phyloP scores from a whole-genome alignment of 768 basidiomycete genomes.

The Leccinum subtestaceum region DNA sequence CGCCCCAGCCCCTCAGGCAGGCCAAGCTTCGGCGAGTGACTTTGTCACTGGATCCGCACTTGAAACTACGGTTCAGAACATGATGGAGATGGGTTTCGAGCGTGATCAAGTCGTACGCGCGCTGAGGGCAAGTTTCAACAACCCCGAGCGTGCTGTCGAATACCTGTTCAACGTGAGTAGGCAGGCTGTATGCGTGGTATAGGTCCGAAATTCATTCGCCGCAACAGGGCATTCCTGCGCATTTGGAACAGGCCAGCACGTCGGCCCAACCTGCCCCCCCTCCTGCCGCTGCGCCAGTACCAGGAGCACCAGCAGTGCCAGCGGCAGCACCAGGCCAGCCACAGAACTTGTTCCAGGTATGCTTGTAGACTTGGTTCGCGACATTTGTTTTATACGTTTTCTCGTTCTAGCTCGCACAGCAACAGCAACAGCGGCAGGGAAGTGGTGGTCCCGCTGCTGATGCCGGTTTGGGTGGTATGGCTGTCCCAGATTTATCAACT shows the following conservation, averaged over 20 bases:
- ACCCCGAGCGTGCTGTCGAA: slow-evolving; percentile 97
- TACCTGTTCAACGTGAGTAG: slow-evolving; percentile 85
- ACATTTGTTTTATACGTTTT: background rate
- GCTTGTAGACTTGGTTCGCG: slow-evolving; percentile 13
- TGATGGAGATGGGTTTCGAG: slow-evolving; percentile 94
- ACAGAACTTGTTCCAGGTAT: slow-evolving; percentile 86
- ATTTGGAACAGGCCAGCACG: slow-evolving; percentile 39
- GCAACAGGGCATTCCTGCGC: slow-evolving; percentile 72
- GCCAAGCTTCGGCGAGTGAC: slow-evolving; percentile 42
- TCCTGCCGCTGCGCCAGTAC: slow-evolving; percentile 39
- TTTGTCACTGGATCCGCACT: slow-evolving; percentile 79
- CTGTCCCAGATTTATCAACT: slow-evolving; percentile 45
- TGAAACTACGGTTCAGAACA: slow-evolving; percentile 73
- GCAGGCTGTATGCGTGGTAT: background rate
- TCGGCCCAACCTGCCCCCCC: slow-evolving; percentile 36
- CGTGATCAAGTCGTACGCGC: slow-evolving; percentile 82
- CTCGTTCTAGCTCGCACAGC: slow-evolving; percentile 61
- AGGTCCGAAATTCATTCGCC: slow-evolving; percentile 10
- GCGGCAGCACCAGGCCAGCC: slow-evolving; percentile 42
- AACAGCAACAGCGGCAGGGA: slow-evolving; percentile 45
- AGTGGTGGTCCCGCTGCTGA: slow-evolving; percentile 30
- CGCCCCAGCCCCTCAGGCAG: slow-evolving; percentile 27
- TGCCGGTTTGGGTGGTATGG: slow-evolving; percentile 19
- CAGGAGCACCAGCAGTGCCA: slow-evolving; percentile 23
- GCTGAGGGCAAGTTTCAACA: slow-evolving; percentile 92